Evolutionary conservation across 1,139 yeast species (phyloP).

Genomic region (Candida anutae): DNA sequence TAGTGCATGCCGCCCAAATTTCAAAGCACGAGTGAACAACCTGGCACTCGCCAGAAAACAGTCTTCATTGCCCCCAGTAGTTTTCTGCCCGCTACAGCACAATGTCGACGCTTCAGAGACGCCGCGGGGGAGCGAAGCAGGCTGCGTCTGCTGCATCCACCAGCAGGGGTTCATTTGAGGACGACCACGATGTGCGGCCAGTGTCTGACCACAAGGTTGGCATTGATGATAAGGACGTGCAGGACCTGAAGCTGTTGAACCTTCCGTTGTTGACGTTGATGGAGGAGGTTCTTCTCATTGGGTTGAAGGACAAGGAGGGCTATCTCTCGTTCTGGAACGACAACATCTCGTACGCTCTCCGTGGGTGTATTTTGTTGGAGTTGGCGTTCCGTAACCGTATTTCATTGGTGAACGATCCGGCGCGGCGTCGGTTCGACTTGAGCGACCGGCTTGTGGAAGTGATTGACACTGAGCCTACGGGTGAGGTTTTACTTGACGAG

Average conservation of each 20-base stretch:
- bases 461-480: slow-evolving; percentile 78
- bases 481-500: slow-evolving; percentile 92
- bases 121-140: slow-evolving; percentile 34
- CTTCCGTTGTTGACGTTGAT: slow-evolving; percentile 77
- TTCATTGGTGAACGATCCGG: slow-evolving; percentile 85
- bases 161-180: background rate
- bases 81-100: too few relatives aligned
- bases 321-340: slow-evolving; percentile 97
- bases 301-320: slow-evolving; percentile 92
- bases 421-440: slow-evolving; percentile 82
- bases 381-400: slow-evolving; percentile 87
- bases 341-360: slow-evolving; percentile 87
- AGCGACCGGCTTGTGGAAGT: slow-evolving; percentile 86
- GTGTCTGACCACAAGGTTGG: slow-evolving; percentile 57
- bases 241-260: slow-evolving; percentile 37
- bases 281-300: slow-evolving; percentile 93
- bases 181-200: background rate
- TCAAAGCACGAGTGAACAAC: too few relatives aligned
- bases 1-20: too few relatives aligned
- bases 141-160: slow-evolving; percentile 7
- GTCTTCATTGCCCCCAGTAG: too few relatives aligned
- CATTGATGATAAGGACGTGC: slow-evolving; percentile 69
- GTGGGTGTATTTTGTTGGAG: slow-evolving; percentile 91
- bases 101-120: slow-evolving; percentile 39
- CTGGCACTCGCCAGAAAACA: too few relatives aligned